A percentile compares a stretch with the other conserved stretches of the same genome.
phyloP scores from a whole-genome alignment of 352 stramenopile genomes.

The Phytophthora sojae region DNA sequence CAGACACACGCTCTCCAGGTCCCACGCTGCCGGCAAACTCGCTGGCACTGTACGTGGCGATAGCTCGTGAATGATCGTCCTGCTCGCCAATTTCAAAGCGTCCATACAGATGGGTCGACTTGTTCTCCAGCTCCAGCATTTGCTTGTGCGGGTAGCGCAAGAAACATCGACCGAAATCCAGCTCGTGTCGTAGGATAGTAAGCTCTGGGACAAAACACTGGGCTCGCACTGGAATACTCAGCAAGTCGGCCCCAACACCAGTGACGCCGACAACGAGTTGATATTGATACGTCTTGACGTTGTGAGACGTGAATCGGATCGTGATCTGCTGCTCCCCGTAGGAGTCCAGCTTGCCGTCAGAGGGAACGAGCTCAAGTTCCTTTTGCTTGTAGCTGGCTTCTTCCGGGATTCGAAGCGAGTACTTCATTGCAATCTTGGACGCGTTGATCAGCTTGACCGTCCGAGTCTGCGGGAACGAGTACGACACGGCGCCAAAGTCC shows the following conservation, averaged over 20 bases:
- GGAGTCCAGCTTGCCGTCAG: slow-evolving; percentile 74
- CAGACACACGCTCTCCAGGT: slow-evolving; percentile 58
- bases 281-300: slow-evolving; percentile 94
- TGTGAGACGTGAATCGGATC: slow-evolving; percentile 88
- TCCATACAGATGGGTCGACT: slow-evolving; percentile 73
- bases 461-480: slow-evolving; percentile 87
- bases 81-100: slow-evolving; percentile 93
- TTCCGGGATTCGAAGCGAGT: slow-evolving; percentile 90
- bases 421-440: slow-evolving; percentile 94
- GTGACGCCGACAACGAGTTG: slow-evolving; percentile 92
- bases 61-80: slow-evolving; percentile 85
- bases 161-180: slow-evolving; percentile 93
- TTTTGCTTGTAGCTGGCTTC: slow-evolving; percentile 92
- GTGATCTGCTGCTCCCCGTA: slow-evolving; percentile 86
- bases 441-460: slow-evolving; percentile 92
- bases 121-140: slow-evolving; percentile 90
- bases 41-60: slow-evolving; percentile 83
- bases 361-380: slow-evolving; percentile 90
- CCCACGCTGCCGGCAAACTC: slow-evolving; percentile 69
- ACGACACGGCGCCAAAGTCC: slow-evolving; percentile 94
- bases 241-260: slow-evolving; percentile 88
- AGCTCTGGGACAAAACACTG: slow-evolving; percentile 91
- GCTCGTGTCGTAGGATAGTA: slow-evolving; percentile 58
- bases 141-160: slow-evolving; percentile 93
- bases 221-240: slow-evolving; percentile 90